These are phyloP conservation scores for Scheffersomyces quercinus DNA, from an alignment of 1,139 yeast genomes.

Conservation along the genomic window DNA sequence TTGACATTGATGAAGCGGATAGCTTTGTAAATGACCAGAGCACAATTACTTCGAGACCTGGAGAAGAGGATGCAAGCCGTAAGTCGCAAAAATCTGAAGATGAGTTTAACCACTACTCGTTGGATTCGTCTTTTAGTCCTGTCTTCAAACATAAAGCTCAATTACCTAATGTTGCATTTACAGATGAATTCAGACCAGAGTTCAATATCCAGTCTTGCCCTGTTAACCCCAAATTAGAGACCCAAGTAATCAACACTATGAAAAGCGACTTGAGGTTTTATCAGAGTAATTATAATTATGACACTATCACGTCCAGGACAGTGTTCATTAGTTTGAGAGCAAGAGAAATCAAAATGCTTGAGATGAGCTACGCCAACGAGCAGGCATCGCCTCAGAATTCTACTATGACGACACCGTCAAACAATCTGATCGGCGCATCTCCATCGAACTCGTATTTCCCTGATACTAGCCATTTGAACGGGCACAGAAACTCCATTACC, in stretches of 20 bases:
- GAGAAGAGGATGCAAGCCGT: neutral
- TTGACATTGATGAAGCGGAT: conserved; percentile 8
- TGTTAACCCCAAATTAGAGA: conserved; percentile 49
- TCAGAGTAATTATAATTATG: conserved; percentile 38
- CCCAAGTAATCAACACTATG: conserved; percentile 54
- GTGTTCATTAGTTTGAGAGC: conserved; percentile 53
- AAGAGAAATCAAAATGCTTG: conserved; percentile 56
- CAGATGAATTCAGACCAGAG: conserved; percentile 55
- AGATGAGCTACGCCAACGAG: conserved; percentile 28
- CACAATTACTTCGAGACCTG: conserved; percentile 7
- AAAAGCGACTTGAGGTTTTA: conserved; percentile 52
- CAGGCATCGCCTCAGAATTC: neutral
- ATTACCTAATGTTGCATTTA: conserved; percentile 46
- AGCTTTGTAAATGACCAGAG: conserved; percentile 9
- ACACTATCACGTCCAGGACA: conserved; percentile 35
- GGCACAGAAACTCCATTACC: neutral
- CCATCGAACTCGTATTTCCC: neutral
- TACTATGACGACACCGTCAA: neutral
- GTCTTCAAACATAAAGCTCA: conserved; percentile 14
- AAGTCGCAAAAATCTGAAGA: neutral
- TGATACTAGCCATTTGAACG: neutral
- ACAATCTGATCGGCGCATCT: neutral
- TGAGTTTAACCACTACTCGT: neutral
- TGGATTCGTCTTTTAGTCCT: neutral
- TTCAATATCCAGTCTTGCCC: conserved; percentile 53